phyloP scores from a whole-genome alignment of 2,329 filamentous ascomycete species.

The Trichoderma sp. region DNA sequence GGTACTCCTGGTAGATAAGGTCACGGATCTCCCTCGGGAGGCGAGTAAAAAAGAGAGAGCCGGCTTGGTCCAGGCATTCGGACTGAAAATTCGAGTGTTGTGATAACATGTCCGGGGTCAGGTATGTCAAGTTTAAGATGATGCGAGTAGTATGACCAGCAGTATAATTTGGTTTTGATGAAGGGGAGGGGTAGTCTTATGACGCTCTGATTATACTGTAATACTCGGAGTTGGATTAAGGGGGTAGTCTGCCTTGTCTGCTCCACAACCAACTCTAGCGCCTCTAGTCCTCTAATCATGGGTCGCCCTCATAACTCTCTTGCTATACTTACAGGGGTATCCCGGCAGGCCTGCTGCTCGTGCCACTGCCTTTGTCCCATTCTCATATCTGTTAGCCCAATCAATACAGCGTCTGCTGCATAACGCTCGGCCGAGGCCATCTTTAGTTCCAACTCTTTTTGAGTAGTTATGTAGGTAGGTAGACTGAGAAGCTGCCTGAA shows the following conservation, averaged over 20 bases:
- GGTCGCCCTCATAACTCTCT: background rate
- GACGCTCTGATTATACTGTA: background rate
- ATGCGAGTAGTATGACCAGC: background rate
- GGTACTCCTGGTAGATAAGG: background rate
- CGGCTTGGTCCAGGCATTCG: background rate
- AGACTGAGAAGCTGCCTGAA: no score
- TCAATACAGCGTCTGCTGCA: no score
- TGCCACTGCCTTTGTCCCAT: no score
- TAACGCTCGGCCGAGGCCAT: no score
- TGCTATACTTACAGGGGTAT: background rate
- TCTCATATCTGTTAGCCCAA: no score
- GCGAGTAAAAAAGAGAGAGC: background rate
- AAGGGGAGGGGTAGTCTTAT: background rate
- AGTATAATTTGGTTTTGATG: background rate
- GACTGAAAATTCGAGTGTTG: background rate
- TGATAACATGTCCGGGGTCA: background rate
- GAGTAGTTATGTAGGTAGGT: no score
- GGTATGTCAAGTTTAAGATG: background rate
- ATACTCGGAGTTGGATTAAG: background rate
- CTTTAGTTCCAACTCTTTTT: no score
- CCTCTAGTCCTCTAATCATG: background rate
- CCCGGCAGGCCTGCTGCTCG: no score
- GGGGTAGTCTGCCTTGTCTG: background rate
- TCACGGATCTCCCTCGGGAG: background rate
- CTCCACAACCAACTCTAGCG: background rate